Evolutionary conservation across 345 rosid genomes (phyloP).

Genomic region (Pistacia atlantica): DNA sequence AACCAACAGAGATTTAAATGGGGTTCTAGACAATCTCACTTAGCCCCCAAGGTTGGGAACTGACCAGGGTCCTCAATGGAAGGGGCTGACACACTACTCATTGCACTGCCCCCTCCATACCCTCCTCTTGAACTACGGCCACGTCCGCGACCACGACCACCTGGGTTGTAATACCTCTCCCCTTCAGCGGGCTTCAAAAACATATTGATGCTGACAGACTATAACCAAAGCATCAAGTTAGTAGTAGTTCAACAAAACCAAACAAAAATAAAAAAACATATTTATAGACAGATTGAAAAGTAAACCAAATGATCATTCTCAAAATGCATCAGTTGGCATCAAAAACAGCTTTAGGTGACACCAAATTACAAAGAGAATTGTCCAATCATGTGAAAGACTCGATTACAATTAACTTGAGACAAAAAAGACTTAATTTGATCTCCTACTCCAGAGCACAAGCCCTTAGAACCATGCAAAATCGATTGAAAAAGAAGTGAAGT

Average conservation of each 20-base stretch:
- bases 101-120: slow-evolving; percentile 25
- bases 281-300: neutral
- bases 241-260: neutral
- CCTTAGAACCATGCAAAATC: too few species aligned
- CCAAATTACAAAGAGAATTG: too few species aligned
- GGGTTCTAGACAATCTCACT: slow-evolving; percentile 39
- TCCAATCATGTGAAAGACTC: neutral
- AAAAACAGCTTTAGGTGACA: too few species aligned
- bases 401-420: too few species aligned
- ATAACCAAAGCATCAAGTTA: slow-evolving; percentile 1
- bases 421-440: too few species aligned
- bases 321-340: too few species aligned
- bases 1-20: neutral
- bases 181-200: slow-evolving; percentile 77
- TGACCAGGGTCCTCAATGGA: slow-evolving; percentile 65
- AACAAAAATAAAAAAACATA: neutral
- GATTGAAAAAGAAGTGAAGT: too few species aligned
- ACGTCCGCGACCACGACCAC: slow-evolving; percentile 56
- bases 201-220: slow-evolving; percentile 70
- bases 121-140: slow-evolving; percentile 48
- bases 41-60: slow-evolving; percentile 72
- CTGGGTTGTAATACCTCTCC: slow-evolving; percentile 36
- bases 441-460: too few species aligned
- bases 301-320: too few species aligned
- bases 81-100: slow-evolving; percentile 43